Evolutionary conservation across 1,139 yeast genomes (phyloP), one percentile per base, ranked within the genome.

Genomic region (Scheffersomyces segobiensis): DNA sequence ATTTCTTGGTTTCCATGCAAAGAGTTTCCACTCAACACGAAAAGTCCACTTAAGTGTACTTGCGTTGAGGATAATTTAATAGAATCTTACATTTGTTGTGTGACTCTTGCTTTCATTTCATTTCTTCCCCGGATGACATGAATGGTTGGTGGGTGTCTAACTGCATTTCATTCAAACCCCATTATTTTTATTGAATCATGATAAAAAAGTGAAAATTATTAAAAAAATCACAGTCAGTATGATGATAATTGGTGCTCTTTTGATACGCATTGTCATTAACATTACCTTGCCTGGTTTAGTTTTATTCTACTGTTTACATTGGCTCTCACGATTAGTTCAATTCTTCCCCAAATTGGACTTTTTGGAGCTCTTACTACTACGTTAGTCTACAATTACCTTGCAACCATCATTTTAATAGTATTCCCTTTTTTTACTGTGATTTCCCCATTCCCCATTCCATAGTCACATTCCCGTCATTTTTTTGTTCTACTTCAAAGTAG

Each of bases 21-120:
- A 90, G 98, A 87, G 97, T 93, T 68, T 93, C 97, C 69, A 93
- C 97, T 80, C 97, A 92, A 84, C 98, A 93, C 84, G 98, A 93
- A 86, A 85, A 85, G 77, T 84, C 88, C 47, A 67, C 82, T 67
- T 81, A 77, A 67, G 63, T 65, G 57, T 48, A 32, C 21, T 47
- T 19, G n/a, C 12, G 42, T 32, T 32, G 42, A 32, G 42, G 42
- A 32, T 32, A 32, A 32, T 32, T 32, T 32, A 32, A 53, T 53
- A 56, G 57, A 56, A 58, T 56, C 57, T 32, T 32, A 32, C 42
- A 32, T 32, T 32, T 32, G 42, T 32, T 32, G 42, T 32, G 42
- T 14, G 42, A 14, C 42, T 32, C 42, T 32, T 32, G 42, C 32
- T 24, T 18, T 46, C n/a, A 19, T n/a, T 46, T 54, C 47, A 46